phyloP scores from a whole-genome alignment of 2,329 filamentous ascomycete species.

The Zymoseptoria brevis region DNA sequence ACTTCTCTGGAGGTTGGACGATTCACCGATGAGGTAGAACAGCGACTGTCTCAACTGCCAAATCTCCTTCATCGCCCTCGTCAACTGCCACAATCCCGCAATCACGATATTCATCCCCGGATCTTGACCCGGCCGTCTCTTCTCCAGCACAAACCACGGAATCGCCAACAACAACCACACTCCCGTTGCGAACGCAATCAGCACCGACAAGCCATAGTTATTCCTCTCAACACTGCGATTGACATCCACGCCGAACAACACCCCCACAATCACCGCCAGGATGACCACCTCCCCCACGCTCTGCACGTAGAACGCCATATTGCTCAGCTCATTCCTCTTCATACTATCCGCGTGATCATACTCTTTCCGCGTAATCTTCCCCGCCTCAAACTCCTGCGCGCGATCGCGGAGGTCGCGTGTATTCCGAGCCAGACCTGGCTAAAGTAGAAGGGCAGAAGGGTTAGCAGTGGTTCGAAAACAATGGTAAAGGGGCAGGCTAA shows the following conservation, averaged over 20 bases:
- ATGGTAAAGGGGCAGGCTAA: no score
- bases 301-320: conserved; percentile 57
- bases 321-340: conserved; percentile 57
- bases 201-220: conserved; percentile 57
- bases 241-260: conserved; percentile 54
- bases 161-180: conserved; percentile 57
- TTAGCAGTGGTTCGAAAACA: no score
- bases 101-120: conserved; percentile 46
- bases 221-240: conserved; percentile 53
- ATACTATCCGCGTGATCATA: conserved; percentile 55
- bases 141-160: conserved; percentile 61
- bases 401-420: conserved; percentile 43
- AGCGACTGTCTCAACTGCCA: conserved; percentile 59
- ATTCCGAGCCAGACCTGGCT: conserved; percentile 48
- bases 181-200: conserved; percentile 57
- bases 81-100: conserved; percentile 56
- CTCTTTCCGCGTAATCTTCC: conserved; percentile 49
- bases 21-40: conserved; percentile 53
- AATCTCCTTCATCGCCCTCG: conserved; percentile 50
- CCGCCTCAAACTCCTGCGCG: conserved; percentile 43
- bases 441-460: no score
- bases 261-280: conserved; percentile 56
- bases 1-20: no score
- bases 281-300: conserved; percentile 55
- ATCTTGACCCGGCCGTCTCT: conserved; percentile 53